Evolutionary conservation across 2,329 filamentous ascomycete species (phyloP).

Genomic region (Fusarium verrucosum): DNA sequence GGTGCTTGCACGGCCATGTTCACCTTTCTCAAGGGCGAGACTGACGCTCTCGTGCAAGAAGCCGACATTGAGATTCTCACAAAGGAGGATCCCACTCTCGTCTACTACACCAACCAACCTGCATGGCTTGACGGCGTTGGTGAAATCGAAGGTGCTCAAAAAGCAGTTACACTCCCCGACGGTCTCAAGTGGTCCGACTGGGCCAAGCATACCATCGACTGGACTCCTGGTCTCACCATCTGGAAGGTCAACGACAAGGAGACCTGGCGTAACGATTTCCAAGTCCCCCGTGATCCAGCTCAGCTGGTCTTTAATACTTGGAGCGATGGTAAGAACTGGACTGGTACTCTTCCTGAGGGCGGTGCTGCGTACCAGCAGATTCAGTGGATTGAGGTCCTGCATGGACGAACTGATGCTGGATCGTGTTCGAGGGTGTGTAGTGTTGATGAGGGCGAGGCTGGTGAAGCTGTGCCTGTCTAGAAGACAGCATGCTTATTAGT

Average conservation of each 20-base stretch:
- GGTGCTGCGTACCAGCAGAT: constrained; percentile 64
- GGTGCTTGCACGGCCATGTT: constrained; percentile 63
- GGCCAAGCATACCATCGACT: constrained; percentile 67
- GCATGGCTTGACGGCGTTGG: constrained; percentile 56
- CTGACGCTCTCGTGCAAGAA: constrained; percentile 55
- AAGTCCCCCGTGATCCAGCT: constrained; percentile 61
- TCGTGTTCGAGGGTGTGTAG: constrained; percentile 38
- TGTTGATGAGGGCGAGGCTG: constrained; percentile 46
- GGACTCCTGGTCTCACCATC: constrained; percentile 61
- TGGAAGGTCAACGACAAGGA: constrained; percentile 63
- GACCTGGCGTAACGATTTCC: constrained; percentile 61
- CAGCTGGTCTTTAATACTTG: constrained; percentile 66
- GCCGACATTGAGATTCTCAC: constrained; percentile 63
- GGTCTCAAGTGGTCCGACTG: constrained; percentile 60
- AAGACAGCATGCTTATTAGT: background rate
- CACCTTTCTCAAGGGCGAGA: constrained; percentile 55
- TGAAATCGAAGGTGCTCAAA: constrained; percentile 56
- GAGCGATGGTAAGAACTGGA: constrained; percentile 67
- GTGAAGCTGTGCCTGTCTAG: constrained; percentile 50
- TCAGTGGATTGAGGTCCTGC: constrained; percentile 69
- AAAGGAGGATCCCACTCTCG: constrained; percentile 50
- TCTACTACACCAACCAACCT: constrained; percentile 70
- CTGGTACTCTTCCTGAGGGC: constrained; percentile 61
- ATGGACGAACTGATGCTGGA: constrained; percentile 49
- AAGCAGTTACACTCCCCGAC: constrained; percentile 55